Evolutionary conservation across 352 stramenopile species (phyloP), one percentile per base, ranked within the genome.

Genomic region (Phytopythium litorale): DNA sequence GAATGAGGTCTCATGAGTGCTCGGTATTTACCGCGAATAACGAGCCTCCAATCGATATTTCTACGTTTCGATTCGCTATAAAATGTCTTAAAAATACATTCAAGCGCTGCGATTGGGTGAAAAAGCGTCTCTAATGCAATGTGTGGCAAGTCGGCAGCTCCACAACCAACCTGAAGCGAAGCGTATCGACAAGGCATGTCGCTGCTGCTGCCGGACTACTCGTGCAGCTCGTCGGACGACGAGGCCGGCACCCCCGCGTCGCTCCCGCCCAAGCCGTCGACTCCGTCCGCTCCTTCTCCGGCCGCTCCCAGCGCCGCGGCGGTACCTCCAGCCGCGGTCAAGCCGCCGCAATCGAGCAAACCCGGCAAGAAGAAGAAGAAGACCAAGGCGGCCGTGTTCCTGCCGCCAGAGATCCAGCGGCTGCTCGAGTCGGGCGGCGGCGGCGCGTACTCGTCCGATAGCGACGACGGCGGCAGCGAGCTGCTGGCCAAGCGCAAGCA

Each of bases 401-500:
- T 89, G 43, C 77, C 79, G 25, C 76, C 75, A 3, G 71, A 81
- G 61, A 89, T 89, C 52, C 77, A 87, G 66, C 67, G 65, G 19
- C 66, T 89, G 16, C 64, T 89, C 16, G 79, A 89, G 52, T 76
- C 64, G 6, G 71, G 66, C 37, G 53, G 55, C 0, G 40, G 50
- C 16, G 64, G 65, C 48, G 64, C 49, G 8, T 43, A 46, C 52
- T 50, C 60, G 3, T 25, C 70, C 2, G 72, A 81, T 28, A 66
- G 75, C 46, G 78, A 76, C 35, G 74, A 80, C 16, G 77, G 69
- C 5, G 74, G 71, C 23, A 68, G 70, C 48, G 73, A 74, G 60
- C 54, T 87, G 51, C 56, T 91, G 48, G 67, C 70, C 46, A 88
- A 85, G 59, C 78, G 85, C 57, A 79, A 73, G 46, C 71, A 62